phyloP scores from a whole-genome alignment of 805 yeast species.

The Starmera dryadoides region DNA sequence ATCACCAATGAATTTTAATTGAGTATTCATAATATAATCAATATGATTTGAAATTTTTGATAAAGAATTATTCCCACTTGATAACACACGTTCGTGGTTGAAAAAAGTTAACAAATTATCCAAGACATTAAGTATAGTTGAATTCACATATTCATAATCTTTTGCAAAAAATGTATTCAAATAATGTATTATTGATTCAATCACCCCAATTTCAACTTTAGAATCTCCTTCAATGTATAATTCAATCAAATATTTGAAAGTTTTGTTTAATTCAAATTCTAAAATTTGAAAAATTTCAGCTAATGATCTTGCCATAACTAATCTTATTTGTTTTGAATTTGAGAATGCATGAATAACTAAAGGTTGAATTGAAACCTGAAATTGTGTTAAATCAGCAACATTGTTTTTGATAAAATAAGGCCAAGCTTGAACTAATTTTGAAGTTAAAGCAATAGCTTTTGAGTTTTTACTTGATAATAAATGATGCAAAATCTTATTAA shows the following conservation, averaged over 20 bases:
- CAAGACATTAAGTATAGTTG: conserved; percentile 20
- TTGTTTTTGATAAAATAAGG: conserved; percentile 3
- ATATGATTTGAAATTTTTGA: conserved; percentile 13
- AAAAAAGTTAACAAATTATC: conserved; percentile 19
- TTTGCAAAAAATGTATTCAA: conserved; percentile 19
- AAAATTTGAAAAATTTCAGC: conserved; percentile 24
- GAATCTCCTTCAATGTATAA: conserved; percentile 15
- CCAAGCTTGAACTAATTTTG: conserved; percentile 5
- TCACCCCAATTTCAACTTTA: conserved; percentile 21
- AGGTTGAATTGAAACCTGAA: conserved; percentile 13
- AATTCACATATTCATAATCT: conserved; percentile 20
- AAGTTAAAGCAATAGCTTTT: conserved; percentile 3
- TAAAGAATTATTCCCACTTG: conserved; percentile 11
- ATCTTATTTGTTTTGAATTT: conserved; percentile 13
- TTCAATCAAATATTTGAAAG: conserved; percentile 15
- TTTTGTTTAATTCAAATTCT: conserved; percentile 15
- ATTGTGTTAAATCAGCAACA: conserved; percentile 2
- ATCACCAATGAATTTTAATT: conserved; percentile 23
- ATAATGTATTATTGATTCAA: conserved; percentile 31
- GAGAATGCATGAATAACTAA: conserved; percentile 1
- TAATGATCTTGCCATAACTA: conserved; percentile 23
- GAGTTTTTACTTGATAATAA: conserved; percentile 4
- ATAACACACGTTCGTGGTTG: conserved; percentile 17
- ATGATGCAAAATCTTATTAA: conserved; percentile 16
- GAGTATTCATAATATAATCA: conserved; percentile 17